Evolutionary conservation across 768 basidiomycete genomes (phyloP).

Genomic region (Mycena latifolia): DNA sequence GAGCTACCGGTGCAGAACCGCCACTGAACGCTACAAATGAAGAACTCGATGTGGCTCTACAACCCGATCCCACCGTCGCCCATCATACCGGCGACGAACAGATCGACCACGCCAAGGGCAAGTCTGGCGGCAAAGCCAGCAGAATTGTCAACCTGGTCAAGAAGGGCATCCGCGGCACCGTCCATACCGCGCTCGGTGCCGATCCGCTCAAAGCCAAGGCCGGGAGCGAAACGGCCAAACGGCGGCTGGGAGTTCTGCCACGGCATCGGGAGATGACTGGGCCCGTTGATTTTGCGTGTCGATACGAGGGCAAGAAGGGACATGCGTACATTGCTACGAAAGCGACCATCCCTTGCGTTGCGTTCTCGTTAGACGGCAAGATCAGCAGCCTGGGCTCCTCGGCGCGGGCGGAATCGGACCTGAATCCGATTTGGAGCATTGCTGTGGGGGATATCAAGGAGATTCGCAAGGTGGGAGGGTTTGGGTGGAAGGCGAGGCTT

Average conservation of each 20-base stretch:
- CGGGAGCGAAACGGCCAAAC: conserved; percentile 22
- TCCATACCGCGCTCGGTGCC: conserved; percentile 22
- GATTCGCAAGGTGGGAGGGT: conserved; percentile 49
- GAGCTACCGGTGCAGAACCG: conserved; percentile 20
- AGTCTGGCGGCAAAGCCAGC: conserved; percentile 19
- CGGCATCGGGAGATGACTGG: conserved; percentile 25
- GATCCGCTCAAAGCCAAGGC: conserved; percentile 27
- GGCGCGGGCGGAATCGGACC: conserved; percentile 14
- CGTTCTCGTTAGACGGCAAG: too few relatives aligned
- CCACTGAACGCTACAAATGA: conserved; percentile 27
- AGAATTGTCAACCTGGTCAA: conserved; percentile 23
- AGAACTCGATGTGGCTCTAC: conserved; percentile 24
- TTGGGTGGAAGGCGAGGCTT: conserved; percentile 54
- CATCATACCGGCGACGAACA: too few relatives aligned
- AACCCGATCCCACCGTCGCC: conserved; percentile 20
- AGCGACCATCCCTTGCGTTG: conserved; percentile 24
- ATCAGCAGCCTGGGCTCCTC: conserved; percentile 19
- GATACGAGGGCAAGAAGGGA: conserved; percentile 26
- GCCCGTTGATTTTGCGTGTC: conserved; percentile 26
- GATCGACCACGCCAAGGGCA: conserved; percentile 24
- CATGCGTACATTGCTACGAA: conserved; percentile 21
- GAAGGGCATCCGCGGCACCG: conserved; percentile 22
- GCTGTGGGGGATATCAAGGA: conserved; percentile 46
- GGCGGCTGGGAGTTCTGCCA: too few relatives aligned
- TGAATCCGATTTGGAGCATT: conserved; percentile 42